Percentiles rank a stretch among this genome's conserved stretches.
Evolutionary conservation across 176 grass and related monocot species (phyloP).

Genomic region (Stipa capillata): DNA sequence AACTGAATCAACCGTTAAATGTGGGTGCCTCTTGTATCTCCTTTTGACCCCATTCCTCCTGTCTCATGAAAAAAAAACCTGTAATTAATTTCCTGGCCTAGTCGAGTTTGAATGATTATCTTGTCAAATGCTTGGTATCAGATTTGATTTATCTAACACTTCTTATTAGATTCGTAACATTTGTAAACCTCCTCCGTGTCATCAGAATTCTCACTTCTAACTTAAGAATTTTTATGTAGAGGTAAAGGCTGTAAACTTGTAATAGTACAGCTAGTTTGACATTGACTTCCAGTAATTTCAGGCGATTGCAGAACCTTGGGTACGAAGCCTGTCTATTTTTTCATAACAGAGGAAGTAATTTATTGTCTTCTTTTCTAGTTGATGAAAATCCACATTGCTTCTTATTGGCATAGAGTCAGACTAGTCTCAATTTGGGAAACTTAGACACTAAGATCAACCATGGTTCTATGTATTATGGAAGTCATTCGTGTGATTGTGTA

Average conservation of each 20-base stretch:
- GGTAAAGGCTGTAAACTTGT: not conserved
- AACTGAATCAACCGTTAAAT: not conserved
- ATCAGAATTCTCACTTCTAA: not conserved
- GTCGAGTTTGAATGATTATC: not conserved
- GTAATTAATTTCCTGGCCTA: constrained; percentile 22
- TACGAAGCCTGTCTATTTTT: not conserved
- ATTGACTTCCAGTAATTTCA: not conserved
- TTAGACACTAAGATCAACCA: not conserved
- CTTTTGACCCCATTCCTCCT: not conserved
- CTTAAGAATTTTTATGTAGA: not conserved
- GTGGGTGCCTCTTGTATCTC: constrained; percentile 3
- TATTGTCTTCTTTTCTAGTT: not conserved
- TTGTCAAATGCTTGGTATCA: not conserved
- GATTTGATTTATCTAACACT: not conserved
- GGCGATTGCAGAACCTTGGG: not conserved
- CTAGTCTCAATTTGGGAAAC: not conserved
- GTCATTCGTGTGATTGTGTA: not conserved
- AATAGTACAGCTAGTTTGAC: not conserved
- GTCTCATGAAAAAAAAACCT: not conserved
- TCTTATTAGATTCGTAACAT: not conserved
- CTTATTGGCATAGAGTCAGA: not conserved
- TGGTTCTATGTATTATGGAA: not conserved
- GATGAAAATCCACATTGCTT: not conserved
- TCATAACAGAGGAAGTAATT: not conserved
- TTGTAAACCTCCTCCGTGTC: not conserved